Evolutionary conservation across 139 green algal genomes (phyloP).

Genomic region (Choricystis sp.): DNA sequence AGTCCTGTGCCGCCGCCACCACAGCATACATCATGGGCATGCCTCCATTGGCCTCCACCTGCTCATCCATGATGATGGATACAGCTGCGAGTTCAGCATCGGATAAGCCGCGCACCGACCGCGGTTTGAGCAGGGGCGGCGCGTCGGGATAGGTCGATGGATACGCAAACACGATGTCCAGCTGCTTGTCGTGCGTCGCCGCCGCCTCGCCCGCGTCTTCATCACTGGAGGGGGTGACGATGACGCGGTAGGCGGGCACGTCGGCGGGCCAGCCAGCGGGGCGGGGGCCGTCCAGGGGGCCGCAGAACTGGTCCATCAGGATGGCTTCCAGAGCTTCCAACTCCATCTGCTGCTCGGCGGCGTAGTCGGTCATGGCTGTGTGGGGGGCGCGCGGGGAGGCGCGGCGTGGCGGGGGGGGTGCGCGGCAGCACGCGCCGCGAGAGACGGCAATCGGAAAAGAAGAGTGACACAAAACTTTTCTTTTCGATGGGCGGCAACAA

Average conservation of each 20-base stretch:
- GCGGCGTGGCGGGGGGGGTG: too few relatives aligned
- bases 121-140: constrained; percentile 25
- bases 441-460: too few relatives aligned
- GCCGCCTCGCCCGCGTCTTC: background rate
- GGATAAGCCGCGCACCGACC: constrained; percentile 41
- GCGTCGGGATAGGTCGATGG: constrained; percentile 31
- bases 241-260: constrained; percentile 6
- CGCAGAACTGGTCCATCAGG: constrained; percentile 28
- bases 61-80: constrained; percentile 17
- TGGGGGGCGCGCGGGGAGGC: too few relatives aligned
- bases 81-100: constrained; percentile 39
- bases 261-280: constrained; percentile 15
- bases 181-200: background rate
- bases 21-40: constrained; percentile 36
- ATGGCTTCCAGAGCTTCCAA: constrained; percentile 35
- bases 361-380: constrained; percentile 14
- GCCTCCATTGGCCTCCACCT: constrained; percentile 32
- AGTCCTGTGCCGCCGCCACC: constrained; percentile 34
- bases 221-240: constrained; percentile 11
- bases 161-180: constrained; percentile 31
- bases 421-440: too few relatives aligned
- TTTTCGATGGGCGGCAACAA: too few relatives aligned
- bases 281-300: constrained; percentile 11
- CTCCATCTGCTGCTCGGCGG: constrained; percentile 33
- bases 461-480: too few relatives aligned